Base-by-base conservation (phyloP, 768 basidiomycete genomes). In the Hygrocybe coccinea region DNA sequence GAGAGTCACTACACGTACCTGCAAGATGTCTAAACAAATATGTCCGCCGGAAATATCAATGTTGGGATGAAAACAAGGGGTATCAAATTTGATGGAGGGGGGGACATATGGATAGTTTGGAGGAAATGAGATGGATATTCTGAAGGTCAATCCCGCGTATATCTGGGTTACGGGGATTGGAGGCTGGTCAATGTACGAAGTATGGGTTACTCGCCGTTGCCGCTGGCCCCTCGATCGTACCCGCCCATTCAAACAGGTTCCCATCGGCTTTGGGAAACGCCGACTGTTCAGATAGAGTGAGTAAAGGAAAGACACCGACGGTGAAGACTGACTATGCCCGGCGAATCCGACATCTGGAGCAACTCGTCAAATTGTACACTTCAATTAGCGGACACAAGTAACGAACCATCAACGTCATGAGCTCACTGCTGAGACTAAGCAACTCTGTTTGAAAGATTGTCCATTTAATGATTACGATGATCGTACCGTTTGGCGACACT, bases 31-130 rank as follows among this genome's bases (percentile, higher is more conserved):
- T 41, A 93, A 75, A 69, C 89, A 93, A 60, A 92, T 91, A 19
- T 85, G 80, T 36, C 89, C 89, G 38, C 82, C 78, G 12, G 71
- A 75, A 47, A 93, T 80, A 67, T 93, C 91, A 35, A 95, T 89
- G 63, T 95, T 95, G 7, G 93, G 92, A 64, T 95, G 92, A 73
- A 81, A 95, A 73, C 91, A 93, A 5, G 90, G 89, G 4, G 91
- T 85, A 50, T 91, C 89, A 62, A 93, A 95, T 66, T 86, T 88
- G 70, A 95, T 90, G 8, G 79, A 75, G 0, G 93, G 93, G 3
- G 93, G 78, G 9, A 84, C 84, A 69, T 91, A 94, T 17, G 93
- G 93, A 65, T 95, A 95, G 67, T 90, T 91, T 56, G 86, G 72
- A 6, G 91, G 91, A 73, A 94, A 95, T 11, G 81, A 77, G 52